A percentile compares a stretch with the other conserved stretches of the same genome.
phyloP scores from a whole-genome alignment of 768 basidiomycete genomes.

The Leccinum subgranulosum region DNA sequence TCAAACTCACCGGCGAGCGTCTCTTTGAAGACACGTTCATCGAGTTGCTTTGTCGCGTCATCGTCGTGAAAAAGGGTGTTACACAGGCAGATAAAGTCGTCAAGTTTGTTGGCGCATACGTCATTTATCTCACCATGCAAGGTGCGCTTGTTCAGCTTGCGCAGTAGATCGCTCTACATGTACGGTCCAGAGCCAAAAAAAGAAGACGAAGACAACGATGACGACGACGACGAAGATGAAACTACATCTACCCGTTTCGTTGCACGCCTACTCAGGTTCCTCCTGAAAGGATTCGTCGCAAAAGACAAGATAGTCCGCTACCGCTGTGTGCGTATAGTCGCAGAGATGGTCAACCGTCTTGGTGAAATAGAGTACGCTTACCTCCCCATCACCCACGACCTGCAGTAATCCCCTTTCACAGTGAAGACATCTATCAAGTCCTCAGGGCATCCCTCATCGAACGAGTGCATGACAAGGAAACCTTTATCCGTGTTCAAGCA shows the following conservation, averaged over 20 bases:
- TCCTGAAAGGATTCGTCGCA: constrained; percentile 74
- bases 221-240: constrained; percentile 60
- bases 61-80: constrained; percentile 80
- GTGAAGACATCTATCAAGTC: constrained; percentile 68
- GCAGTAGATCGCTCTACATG: not conserved
- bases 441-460: constrained; percentile 67
- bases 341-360: constrained; percentile 75
- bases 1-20: constrained; percentile 70
- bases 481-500: constrained; percentile 72
- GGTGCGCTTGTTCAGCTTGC: constrained; percentile 40
- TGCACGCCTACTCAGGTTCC: constrained; percentile 60
- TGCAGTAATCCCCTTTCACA: constrained; percentile 28
- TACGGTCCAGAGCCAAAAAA: constrained; percentile 33
- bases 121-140: constrained; percentile 72
- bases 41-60: constrained; percentile 52
- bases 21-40: constrained; percentile 69
- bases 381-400: not conserved
- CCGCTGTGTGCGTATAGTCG: constrained; percentile 71
- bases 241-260: constrained; percentile 69
- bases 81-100: constrained; percentile 69
- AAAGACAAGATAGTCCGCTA: constrained; percentile 89
- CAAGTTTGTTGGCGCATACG: constrained; percentile 81
- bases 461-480: constrained; percentile 77
- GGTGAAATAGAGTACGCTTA: constrained; percentile 79
- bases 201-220: constrained; percentile 30